Evolutionary conservation across 805 yeast species (phyloP), one percentile per base, ranked within the genome.

Genomic region (Pichia nanzhaoensis): DNA sequence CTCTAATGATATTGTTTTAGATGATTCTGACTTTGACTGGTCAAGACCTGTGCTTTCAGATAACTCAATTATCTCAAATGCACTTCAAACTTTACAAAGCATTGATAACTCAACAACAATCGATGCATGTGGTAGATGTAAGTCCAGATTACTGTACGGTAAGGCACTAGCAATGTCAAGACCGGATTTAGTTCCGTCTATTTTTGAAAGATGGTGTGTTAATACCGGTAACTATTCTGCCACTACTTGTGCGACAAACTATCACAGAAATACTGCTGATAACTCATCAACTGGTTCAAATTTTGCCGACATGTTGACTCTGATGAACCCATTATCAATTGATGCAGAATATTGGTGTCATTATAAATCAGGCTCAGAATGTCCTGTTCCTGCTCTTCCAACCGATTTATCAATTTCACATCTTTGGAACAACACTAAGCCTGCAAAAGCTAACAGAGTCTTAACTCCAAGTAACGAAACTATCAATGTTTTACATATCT

Each of bases 301-400:
- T 52, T 73, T 78, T 46, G 70, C 74, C 13, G 75, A 77, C 50
- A 62, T 77, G 61, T 55, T 78, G 36, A 65, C 68, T 18, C 54
- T 72, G 41, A 74, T 79, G 71, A 74, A 76, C 51, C 77, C 82
- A 13, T 55, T 62, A 42, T 69, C 77, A 12, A 53, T 67, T 27
- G 84, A 79, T 53, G 83, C 81, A 28, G 74, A 74, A 36, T 78
- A 78, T 54, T 77, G 78, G 62, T 82, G 90, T 59, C 71, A 76
- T 60, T 74, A 62, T 58, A 62, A 70, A 51, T 67, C 70, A 39
- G 68, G 61, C 47, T 65, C 67, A 39, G 69, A 71, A 13, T 82
- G 89, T 60, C 57, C 66, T 4, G 63, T 74, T 31, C 88, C 87
- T 5, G 59, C 58, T 16, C 68, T 79, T 3, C 81, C 80, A 1